phyloP scores from a whole-genome alignment of 179 eudicot species.

The Monotropa hypopitys region DNA sequence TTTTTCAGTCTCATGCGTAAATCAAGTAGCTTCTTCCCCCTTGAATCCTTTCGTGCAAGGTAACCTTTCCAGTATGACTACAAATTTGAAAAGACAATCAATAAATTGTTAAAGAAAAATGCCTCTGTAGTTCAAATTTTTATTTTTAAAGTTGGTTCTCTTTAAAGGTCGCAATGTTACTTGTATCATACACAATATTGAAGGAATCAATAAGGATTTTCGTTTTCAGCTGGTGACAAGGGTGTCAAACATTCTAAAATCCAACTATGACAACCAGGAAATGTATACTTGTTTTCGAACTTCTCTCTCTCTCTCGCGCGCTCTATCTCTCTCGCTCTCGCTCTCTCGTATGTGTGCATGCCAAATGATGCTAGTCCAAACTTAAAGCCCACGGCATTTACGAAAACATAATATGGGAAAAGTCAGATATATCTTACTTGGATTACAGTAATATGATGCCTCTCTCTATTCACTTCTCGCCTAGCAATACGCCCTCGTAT shows the following conservation, averaged over 20 bases:
- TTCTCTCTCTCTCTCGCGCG: background rate
- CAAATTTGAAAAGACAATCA: constrained; percentile 1
- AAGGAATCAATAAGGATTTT: background rate
- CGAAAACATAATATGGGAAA: background rate
- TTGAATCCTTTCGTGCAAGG: constrained; percentile 56
- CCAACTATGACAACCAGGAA: background rate
- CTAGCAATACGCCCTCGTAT: constrained; percentile 49
- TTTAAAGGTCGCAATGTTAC: background rate
- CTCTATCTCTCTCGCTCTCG: background rate
- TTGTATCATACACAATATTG: background rate
- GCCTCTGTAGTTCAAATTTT: too few species aligned
- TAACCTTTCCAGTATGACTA: constrained; percentile 87
- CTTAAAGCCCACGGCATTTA: too few species aligned
- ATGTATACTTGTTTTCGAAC: background rate
- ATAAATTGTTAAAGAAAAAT: constrained; percentile 1
- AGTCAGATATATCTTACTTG: constrained; percentile 36
- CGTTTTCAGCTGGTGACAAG: background rate
- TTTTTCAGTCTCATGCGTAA: constrained; percentile 63
- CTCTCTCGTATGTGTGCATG: too few species aligned
- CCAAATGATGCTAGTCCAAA: too few species aligned
- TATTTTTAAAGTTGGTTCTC: background rate
- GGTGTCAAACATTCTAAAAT: background rate
- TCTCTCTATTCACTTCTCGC: constrained; percentile 23
- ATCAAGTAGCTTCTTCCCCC: constrained; percentile 41
- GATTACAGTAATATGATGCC: constrained; percentile 29